Base-by-base conservation (phyloP, 208 protist species). In the Trypanosoma grayi region DNA sequence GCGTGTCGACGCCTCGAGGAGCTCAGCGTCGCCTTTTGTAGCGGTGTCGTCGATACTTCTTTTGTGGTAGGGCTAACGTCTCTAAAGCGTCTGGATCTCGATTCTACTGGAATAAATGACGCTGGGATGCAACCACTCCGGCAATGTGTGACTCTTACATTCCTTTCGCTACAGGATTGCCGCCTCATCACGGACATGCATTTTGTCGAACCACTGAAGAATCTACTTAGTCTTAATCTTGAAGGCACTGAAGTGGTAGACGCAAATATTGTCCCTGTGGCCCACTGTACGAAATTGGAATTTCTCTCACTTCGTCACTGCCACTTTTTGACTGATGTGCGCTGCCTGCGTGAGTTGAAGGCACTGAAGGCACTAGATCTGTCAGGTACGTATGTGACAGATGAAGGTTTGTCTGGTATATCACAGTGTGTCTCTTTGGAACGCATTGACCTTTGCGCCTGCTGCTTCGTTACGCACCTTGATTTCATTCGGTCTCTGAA, bases 161-260 rank as follows among this genome's bases (percentile, higher is more conserved):
- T 73, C 46, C 66, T 92, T 44, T 81, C 58, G 34, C 44, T 92
- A 14, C 48, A 39, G 43, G 75, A 80, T 53, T 92, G 85, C 60
- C 25, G 48, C 1, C 43, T 51, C 24, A 40, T 92, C 6, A 55
- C 30, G 8, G 51, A 53, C 11, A 40, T 80, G 14, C 8, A 25
- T 1, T 87, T 85, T 66, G 24, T 79, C n/a, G 5, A 18, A 24
- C 22, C 41, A 11, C 44, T 70, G 13, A 52, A 2, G 4, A 40
- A 76, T 4, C 73, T 92, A 9, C 50, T 67, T 48, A 78, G 77
- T 48, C 50, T 92, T 2, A 59, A 77, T 44, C 16, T 86, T 25
- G 79, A 86, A 50, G 70, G 58, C 3, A 92, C 81, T 1, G 47
- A 28, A 37, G 45, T 88, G 0, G 56, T 65, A 31, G 77, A 87